These are phyloP conservation scores for Coemansia reversa DNA, from an alignment of 192 early-diverging fungal species.

Conservation along the genomic window DNA sequence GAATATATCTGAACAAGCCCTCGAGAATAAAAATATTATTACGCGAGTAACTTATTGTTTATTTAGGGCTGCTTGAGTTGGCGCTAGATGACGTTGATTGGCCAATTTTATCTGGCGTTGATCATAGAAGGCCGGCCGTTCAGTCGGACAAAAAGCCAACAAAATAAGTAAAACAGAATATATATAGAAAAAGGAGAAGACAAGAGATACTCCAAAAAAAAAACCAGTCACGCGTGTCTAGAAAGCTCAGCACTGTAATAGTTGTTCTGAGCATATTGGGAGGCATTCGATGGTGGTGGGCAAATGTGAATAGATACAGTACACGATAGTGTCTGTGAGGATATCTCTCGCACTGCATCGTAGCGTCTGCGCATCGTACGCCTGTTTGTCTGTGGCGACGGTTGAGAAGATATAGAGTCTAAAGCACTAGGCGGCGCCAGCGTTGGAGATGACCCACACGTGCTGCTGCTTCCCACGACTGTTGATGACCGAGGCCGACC, in stretches of 20 bases:
- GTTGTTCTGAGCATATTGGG: slow-evolving; percentile 14
- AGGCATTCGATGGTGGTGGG: slow-evolving; percentile 25
- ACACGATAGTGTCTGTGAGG: slow-evolving; percentile 42
- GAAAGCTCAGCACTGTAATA: slow-evolving; percentile 30
- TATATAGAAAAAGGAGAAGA: neutral
- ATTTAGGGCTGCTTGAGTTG: too few relatives aligned
- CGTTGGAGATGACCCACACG: slow-evolving; percentile 10
- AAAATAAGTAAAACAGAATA: neutral
- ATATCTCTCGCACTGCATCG: slow-evolving; percentile 21
- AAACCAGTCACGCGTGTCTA: neutral
- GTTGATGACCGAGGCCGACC: slow-evolving; percentile 22
- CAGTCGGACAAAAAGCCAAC: neutral
- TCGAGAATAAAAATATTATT: too few relatives aligned
- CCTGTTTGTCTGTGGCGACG: neutral
- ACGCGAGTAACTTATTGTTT: too few relatives aligned
- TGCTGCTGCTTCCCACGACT: slow-evolving; percentile 1
- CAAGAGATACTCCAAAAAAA: neutral
- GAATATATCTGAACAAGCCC: too few relatives aligned
- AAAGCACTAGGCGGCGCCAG: slow-evolving; percentile 6
- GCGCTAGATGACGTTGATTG: too few relatives aligned
- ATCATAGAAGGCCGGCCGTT: neutral
- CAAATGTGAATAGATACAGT: slow-evolving; percentile 49
- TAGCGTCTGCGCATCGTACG: slow-evolving; percentile 36
- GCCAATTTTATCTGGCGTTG: too few relatives aligned
- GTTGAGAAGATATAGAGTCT: neutral